These are phyloP conservation scores for Heracleum sosnowskyi DNA, from an alignment of 129 eudicot genomes.

Conservation along the genomic window DNA sequence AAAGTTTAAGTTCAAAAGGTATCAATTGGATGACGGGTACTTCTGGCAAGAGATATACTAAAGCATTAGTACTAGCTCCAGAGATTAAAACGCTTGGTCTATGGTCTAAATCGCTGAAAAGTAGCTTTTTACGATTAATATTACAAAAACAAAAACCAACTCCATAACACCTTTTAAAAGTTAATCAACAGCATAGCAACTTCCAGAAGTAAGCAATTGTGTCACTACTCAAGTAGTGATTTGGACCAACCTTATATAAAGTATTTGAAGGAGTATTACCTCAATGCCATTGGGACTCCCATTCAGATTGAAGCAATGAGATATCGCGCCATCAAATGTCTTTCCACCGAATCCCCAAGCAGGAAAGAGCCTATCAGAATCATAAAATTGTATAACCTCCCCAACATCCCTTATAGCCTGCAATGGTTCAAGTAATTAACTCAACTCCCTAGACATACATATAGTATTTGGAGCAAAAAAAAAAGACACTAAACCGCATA, in stretches of 20 bases:
- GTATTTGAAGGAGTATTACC: constrained; percentile 28
- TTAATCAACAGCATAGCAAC: neutral
- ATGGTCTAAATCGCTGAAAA: no score
- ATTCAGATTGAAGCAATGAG: constrained; percentile 89
- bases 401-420: constrained; percentile 95
- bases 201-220: neutral
- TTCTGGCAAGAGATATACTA: no score
- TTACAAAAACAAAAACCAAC: no score
- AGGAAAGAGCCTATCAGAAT: constrained; percentile 74
- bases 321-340: constrained; percentile 37
- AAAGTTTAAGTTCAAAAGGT: no score
- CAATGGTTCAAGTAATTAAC: constrained; percentile 7
- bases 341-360: constrained; percentile 98
- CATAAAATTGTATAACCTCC: constrained; percentile 89
- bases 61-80: no score
- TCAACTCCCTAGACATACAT: neutral
- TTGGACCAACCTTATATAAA: neutral
- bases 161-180: neutral
- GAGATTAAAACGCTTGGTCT: no score
- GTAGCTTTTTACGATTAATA: no score
- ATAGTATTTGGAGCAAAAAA: neutral
- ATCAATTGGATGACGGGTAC: no score
- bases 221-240: neutral
- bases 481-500: neutral
- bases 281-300: constrained; percentile 44